Evolutionary conservation across 768 basidiomycete genomes (phyloP).

Genomic region (Saitozyma podzolica): DNA sequence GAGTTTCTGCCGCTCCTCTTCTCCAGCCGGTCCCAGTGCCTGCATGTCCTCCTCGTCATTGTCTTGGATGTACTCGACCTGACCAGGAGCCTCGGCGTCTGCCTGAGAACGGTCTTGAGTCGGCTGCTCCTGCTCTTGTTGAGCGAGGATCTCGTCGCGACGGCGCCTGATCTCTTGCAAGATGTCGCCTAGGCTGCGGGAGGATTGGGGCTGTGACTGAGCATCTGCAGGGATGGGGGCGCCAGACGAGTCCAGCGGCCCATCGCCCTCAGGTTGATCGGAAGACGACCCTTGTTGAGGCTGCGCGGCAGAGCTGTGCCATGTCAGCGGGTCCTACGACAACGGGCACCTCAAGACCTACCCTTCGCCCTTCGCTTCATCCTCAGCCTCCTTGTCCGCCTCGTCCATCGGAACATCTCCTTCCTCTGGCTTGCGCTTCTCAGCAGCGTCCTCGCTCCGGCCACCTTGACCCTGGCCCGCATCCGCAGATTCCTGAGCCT

Average conservation of each 20-base stretch:
- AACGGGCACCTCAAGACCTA: constrained; percentile 16
- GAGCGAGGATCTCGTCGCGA: constrained; percentile 70
- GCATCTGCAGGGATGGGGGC: constrained; percentile 38
- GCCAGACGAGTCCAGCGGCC: constrained; percentile 34
- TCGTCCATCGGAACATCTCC: constrained; percentile 9
- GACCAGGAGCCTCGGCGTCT: constrained; percentile 40
- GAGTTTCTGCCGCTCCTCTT: constrained; percentile 78
- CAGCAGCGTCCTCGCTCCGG: constrained; percentile 17
- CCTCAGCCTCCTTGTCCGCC: constrained; percentile 41
- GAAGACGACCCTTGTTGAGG: constrained; percentile 42
- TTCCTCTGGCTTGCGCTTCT: constrained; percentile 52
- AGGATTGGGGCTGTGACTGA: constrained; percentile 45
- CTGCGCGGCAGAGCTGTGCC: constrained; percentile 20
- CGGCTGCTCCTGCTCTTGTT: constrained; percentile 50
- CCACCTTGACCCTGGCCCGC: constrained; percentile 31
- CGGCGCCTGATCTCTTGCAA: constrained; percentile 76
- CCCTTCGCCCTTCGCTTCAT: constrained; percentile 37
- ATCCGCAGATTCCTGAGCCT: constrained; percentile 36
- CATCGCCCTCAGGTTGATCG: constrained; percentile 53
- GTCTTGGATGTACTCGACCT: constrained; percentile 73
- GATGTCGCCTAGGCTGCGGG: constrained; percentile 78
- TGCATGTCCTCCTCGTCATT: constrained; percentile 65
- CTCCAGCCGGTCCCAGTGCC: constrained; percentile 80
- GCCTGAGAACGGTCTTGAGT: constrained; percentile 27
- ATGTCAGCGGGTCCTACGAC: constrained; percentile 10